phyloP scores from a whole-genome alignment of 805 yeast genomes.

The Yarrowia alimentaria region DNA sequence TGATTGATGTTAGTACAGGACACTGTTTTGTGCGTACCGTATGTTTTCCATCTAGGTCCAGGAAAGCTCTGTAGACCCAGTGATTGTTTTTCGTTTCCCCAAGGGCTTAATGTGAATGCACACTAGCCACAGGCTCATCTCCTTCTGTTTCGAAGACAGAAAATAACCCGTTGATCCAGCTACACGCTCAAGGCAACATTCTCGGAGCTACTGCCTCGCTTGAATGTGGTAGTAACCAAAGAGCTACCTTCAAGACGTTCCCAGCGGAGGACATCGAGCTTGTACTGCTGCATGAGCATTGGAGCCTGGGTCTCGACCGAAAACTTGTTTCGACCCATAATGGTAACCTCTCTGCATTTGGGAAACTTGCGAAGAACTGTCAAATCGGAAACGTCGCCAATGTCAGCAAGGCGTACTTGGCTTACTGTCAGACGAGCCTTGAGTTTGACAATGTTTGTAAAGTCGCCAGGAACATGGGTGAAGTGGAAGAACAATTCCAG shows the following conservation, averaged over 20 bases:
- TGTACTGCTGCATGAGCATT: slow-evolving; percentile 11
- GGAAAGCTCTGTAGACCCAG: too few relatives aligned
- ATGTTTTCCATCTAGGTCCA: too few relatives aligned
- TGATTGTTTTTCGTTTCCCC: too few relatives aligned
- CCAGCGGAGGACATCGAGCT: slow-evolving; percentile 1
- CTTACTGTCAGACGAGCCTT: too few relatives aligned
- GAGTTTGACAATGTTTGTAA: too few relatives aligned
- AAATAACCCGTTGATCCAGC: slow-evolving; percentile 21
- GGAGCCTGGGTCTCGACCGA: slow-evolving; percentile 1
- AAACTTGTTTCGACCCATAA: slow-evolving; percentile 9
- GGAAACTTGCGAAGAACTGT: neutral
- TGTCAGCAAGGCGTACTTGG: slow-evolving; percentile 8
- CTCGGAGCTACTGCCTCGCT: too few relatives aligned
- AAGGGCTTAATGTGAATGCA: too few relatives aligned
- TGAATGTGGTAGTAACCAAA: slow-evolving; percentile 7
- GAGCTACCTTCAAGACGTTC: slow-evolving; percentile 20
- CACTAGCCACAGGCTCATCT: too few relatives aligned
- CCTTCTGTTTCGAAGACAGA: neutral
- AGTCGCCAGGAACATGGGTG: slow-evolving; percentile 1
- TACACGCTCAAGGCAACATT: too few relatives aligned
- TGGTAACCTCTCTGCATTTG: neutral
- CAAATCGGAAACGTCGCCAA: slow-evolving; percentile 1
- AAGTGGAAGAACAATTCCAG: slow-evolving; percentile 13
- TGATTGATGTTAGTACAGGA: too few relatives aligned
- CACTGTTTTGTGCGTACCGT: too few relatives aligned